phyloP scores from a whole-genome alignment of 768 basidiomycete species.

The Pleurotus cornucopiae region DNA sequence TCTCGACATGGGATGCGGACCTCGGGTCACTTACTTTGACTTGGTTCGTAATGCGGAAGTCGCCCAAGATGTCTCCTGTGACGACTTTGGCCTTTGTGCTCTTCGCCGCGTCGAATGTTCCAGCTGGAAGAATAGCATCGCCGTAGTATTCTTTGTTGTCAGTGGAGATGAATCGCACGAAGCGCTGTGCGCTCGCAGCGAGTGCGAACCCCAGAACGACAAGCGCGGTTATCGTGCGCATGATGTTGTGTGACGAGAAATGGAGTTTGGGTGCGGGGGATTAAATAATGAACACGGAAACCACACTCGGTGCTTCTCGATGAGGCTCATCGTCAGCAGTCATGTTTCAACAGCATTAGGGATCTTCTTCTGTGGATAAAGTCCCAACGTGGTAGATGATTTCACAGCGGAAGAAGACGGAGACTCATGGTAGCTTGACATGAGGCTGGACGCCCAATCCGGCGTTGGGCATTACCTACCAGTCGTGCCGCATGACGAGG shows the following conservation, averaged over 20 bases:
- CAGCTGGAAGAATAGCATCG: slow-evolving; percentile 30
- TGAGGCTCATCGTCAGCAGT: no score
- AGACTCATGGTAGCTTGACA: no score
- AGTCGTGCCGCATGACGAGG: no score
- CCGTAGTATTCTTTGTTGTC: slow-evolving; percentile 32
- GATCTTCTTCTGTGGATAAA: no score
- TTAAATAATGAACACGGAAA: no score
- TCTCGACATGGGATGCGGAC: not conserved
- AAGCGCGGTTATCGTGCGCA: slow-evolving; percentile 13
- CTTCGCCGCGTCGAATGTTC: slow-evolving; percentile 26
- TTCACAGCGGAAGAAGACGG: no score
- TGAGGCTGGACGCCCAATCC: no score
- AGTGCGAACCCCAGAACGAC: slow-evolving; percentile 14
- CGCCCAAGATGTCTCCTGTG: slow-evolving; percentile 30
- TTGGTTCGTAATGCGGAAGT: slow-evolving; percentile 29
- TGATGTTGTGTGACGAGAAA: not conserved
- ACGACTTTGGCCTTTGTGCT: slow-evolving; percentile 28
- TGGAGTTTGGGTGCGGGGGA: no score
- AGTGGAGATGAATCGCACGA: slow-evolving; percentile 35
- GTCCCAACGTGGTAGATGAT: no score
- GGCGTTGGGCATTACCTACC: no score
- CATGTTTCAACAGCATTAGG: no score
- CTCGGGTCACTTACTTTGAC: slow-evolving; percentile 22
- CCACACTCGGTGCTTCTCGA: no score
- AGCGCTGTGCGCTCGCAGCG: slow-evolving; percentile 24